These are phyloP conservation scores for Dentipellis sp. DNA, from an alignment of 768 basidiomycete genomes.

Conservation along the genomic window DNA sequence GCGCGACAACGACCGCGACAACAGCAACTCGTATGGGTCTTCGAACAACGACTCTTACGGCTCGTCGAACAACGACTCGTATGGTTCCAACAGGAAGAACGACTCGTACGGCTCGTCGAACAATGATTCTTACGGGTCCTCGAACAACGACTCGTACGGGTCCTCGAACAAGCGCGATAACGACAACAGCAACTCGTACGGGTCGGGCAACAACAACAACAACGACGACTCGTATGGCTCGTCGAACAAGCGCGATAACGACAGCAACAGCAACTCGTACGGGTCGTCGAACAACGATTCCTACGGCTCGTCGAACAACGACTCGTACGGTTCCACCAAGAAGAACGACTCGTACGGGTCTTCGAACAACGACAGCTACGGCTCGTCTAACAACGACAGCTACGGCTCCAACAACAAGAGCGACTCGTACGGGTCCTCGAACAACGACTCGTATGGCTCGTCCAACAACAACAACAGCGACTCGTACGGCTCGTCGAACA, in stretches of 20 bases:
- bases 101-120: constrained; percentile 5
- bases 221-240: background rate
- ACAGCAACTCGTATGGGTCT: constrained; percentile 13
- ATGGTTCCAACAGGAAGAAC: constrained; percentile 3
- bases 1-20: too few relatives aligned
- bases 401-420: constrained; percentile 16
- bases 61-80: constrained; percentile 13
- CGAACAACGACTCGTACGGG: constrained; percentile 8
- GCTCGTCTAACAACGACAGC: constrained; percentile 17
- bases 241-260: constrained; percentile 1
- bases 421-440: constrained; percentile 4
- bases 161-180: constrained; percentile 1
- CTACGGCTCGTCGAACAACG: background rate
- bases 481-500: constrained; percentile 15
- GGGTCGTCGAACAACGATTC: constrained; percentile 1
- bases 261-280: constrained; percentile 6
- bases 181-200: constrained; percentile 4
- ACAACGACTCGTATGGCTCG: constrained; percentile 1
- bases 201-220: constrained; percentile 3
- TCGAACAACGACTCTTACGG: constrained; percentile 21
- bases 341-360: constrained; percentile 12
- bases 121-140: constrained; percentile 8
- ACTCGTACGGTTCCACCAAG: constrained; percentile 1
- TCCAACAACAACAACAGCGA: constrained; percentile 14
- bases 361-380: constrained; percentile 21